Percentiles rank a stretch among this genome's conserved stretches.
phyloP scores from a whole-genome alignment of 306 rosid genomes.

The Acacia crassicarpa region DNA sequence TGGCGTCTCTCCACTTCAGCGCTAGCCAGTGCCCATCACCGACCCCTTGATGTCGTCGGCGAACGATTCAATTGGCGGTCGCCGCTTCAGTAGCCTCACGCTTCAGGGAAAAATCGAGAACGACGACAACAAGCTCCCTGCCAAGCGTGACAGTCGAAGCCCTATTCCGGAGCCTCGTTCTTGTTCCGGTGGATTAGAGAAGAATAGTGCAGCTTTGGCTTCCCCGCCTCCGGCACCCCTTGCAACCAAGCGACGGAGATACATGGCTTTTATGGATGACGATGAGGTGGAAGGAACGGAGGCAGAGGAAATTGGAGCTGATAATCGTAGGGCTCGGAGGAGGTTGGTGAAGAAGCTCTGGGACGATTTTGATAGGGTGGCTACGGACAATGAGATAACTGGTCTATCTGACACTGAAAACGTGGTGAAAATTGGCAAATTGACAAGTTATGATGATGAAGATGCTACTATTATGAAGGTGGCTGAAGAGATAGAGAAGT shows the following conservation, averaged over 20 bases:
- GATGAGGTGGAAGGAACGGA: conserved; percentile 28
- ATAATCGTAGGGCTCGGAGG: conserved; percentile 18
- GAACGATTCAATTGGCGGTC: conserved; percentile 83
- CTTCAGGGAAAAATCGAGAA: conserved; percentile 81
- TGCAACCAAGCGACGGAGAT: conserved; percentile 47
- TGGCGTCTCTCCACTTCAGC: conserved; percentile 46
- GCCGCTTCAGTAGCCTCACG: conserved; percentile 65
- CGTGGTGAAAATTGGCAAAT: conserved; percentile 8
- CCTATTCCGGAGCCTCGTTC: neutral
- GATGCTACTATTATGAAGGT: conserved; percentile 38
- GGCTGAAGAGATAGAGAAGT: conserved; percentile 28
- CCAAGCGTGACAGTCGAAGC: conserved; percentile 41
- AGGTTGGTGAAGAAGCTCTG: conserved; percentile 74
- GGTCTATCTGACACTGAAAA: conserved; percentile 15
- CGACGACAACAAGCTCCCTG: conserved; percentile 54
- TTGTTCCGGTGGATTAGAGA: neutral
- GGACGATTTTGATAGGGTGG: conserved; percentile 79
- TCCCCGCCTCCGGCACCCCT: conserved; percentile 80
- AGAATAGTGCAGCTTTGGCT: neutral
- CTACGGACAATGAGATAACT: conserved; percentile 36
- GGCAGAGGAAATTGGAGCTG: neutral
- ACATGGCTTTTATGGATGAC: conserved; percentile 40
- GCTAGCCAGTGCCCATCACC: conserved; percentile 14
- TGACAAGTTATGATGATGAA: neutral
- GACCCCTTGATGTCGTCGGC: conserved; percentile 70